A percentile compares a stretch with the other conserved stretches of the same genome.
Conservation (phyloP, 2,329 filamentous ascomycete genomes). For the Nemania serpens region DNA sequence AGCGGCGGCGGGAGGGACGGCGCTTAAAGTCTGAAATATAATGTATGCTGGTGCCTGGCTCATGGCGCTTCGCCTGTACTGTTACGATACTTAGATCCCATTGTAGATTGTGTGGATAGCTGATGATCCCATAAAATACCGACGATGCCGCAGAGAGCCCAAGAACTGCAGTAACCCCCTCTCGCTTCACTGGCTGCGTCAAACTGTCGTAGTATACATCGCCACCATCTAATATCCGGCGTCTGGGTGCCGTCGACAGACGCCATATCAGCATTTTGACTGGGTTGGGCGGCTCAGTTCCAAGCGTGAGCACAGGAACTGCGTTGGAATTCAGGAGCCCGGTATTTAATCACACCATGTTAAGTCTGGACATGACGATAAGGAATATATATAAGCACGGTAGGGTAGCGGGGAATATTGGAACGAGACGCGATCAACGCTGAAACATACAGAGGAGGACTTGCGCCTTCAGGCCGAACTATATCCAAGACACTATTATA, state of each 20-base stretch:
- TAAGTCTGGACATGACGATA: neutral
- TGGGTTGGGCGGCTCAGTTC: too few relatives aligned
- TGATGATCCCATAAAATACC: neutral
- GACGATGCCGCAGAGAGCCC: neutral
- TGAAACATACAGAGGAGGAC: neutral
- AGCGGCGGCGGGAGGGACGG: too few relatives aligned
- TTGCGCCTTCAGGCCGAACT: neutral
- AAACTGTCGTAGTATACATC: neutral
- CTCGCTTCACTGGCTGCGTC: neutral
- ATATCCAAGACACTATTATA: neutral
- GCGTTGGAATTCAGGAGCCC: neutral
- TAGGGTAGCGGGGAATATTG: neutral
- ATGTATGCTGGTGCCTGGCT: too few relatives aligned
- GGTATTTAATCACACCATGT: neutral
- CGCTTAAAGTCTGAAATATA: too few relatives aligned
- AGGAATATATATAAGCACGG: slow-evolving; percentile 7
- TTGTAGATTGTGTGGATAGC: neutral
- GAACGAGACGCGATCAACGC: neutral
- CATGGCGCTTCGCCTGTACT: too few relatives aligned
- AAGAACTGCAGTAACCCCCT: neutral
- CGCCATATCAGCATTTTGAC: slow-evolving; percentile 1
- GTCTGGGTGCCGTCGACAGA: neutral
- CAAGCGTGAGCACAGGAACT: too few relatives aligned
- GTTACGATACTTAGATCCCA: neutral
- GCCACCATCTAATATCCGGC: neutral